Evolutionary conservation across 331 rosid species (phyloP).

Genomic region (Saraca asoca): DNA sequence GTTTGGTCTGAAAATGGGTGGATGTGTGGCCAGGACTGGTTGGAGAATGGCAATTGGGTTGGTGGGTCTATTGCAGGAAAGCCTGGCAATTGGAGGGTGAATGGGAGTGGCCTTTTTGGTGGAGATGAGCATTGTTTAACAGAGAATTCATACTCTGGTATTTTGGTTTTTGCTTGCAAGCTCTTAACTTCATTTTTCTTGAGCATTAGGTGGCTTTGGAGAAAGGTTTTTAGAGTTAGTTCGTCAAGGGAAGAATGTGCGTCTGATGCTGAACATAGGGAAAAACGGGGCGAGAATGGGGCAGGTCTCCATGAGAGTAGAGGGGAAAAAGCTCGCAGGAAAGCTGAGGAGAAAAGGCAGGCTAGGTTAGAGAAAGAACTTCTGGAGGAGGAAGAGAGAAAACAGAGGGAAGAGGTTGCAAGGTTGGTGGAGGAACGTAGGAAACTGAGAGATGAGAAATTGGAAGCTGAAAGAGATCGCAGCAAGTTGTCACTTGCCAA

Average conservation of each 20-base stretch:
- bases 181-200: slow-evolving; percentile 75
- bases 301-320: slow-evolving; percentile 68
- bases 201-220: slow-evolving; percentile 92
- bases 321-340: slow-evolving; percentile 94
- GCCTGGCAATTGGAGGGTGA: slow-evolving; percentile 68
- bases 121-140: slow-evolving; percentile 84
- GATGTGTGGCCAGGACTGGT: slow-evolving; percentile 87
- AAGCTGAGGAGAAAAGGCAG: slow-evolving; percentile 97
- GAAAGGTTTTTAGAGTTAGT: slow-evolving; percentile 82
- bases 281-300: slow-evolving; percentile 78
- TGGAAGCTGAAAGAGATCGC: slow-evolving; percentile 64
- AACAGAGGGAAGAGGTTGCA: slow-evolving; percentile 99
- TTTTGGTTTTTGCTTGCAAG: slow-evolving; percentile 66
- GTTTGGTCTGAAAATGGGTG: slow-evolving; percentile 94
- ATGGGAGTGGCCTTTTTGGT: slow-evolving; percentile 64
- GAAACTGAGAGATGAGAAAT: slow-evolving; percentile 87
- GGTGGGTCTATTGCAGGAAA: slow-evolving; percentile 65
- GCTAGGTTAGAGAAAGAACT: slow-evolving; percentile 95
- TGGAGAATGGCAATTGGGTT: slow-evolving; percentile 85
- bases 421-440: slow-evolving; percentile 96
- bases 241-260: slow-evolving; percentile 70
- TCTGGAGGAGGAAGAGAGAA: slow-evolving; percentile 94
- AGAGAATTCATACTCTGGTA: slow-evolving; percentile 78
- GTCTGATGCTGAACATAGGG: slow-evolving; percentile 72
- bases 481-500: slow-evolving; percentile 52